Evolutionary conservation across 1,284 basidiomycete genomes (phyloP).

Genomic region (Trametes hirsuta): DNA sequence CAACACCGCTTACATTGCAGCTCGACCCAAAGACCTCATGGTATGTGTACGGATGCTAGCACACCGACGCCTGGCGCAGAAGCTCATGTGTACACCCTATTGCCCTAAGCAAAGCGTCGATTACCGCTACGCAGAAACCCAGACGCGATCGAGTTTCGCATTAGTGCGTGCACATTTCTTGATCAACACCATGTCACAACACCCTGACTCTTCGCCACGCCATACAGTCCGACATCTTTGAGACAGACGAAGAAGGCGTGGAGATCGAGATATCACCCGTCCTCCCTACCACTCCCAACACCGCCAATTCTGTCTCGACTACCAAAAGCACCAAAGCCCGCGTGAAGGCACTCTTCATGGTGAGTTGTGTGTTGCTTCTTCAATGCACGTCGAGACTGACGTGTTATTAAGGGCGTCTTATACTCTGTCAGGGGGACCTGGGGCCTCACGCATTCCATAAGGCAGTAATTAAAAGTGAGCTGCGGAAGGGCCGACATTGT

Average conservation of each 20-base stretch:
- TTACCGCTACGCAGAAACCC: constrained; percentile 16
- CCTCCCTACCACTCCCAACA: constrained; percentile 33
- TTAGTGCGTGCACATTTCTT: constrained; percentile 16
- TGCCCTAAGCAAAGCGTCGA: constrained; percentile 24
- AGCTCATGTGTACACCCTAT: not conserved
- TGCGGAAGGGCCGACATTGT: not conserved
- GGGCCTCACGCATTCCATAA: constrained; percentile 9
- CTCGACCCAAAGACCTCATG: constrained; percentile 16
- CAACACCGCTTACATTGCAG: constrained; percentile 1
- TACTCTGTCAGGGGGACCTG: constrained; percentile 13
- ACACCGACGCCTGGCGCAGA: not conserved
- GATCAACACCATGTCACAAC: not conserved
- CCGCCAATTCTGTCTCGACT: constrained; percentile 36
- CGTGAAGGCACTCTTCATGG: constrained; percentile 17
- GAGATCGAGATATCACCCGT: constrained; percentile 66
- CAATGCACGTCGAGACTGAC: not conserved
- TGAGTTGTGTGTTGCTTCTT: not conserved
- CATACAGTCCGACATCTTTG: constrained; percentile 31
- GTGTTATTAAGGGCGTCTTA: constrained; percentile 7
- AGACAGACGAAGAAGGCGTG: constrained; percentile 37
- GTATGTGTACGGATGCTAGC: not conserved
- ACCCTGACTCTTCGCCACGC: not conserved
- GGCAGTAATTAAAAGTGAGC: constrained; percentile 3
- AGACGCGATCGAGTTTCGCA: constrained; percentile 25
- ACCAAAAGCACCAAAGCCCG: constrained; percentile 16